Conservation (phyloP, 331 rosid genomes). For the Rosa hybrid region DNA sequence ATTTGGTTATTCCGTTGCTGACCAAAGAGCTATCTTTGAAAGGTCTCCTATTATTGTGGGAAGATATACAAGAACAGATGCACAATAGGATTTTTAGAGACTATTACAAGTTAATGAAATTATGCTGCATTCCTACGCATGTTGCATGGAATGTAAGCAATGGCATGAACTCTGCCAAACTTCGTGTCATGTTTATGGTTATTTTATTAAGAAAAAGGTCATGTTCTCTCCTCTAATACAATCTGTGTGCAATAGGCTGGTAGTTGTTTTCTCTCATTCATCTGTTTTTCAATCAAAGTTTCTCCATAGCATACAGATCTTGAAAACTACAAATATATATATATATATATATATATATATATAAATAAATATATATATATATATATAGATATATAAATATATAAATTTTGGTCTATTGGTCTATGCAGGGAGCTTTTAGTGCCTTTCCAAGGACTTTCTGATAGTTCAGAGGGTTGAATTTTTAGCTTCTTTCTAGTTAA, state of each 20-base stretch:
- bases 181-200: background rate
- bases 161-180: conserved; percentile 12
- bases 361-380: no score
- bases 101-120: background rate
- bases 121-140: conserved; percentile 9
- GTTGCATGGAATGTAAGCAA: background rate
- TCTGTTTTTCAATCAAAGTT: background rate
- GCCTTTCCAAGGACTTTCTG: conserved; percentile 9
- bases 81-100: background rate
- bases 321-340: background rate
- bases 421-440: background rate
- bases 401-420: background rate
- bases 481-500: background rate
- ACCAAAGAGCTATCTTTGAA: conserved; percentile 1
- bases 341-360: no score
- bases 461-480: background rate
- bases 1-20: conserved; percentile 4
- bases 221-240: background rate
- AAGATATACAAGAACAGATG: conserved; percentile 13
- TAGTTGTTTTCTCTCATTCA: background rate
- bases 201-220: background rate
- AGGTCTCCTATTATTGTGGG: conserved; percentile 9
- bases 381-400: no score
- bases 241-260: background rate
- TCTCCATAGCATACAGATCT: background rate